Base-by-base conservation (phyloP, 148 eudicot genomes). In the Oxyria digyna region DNA sequence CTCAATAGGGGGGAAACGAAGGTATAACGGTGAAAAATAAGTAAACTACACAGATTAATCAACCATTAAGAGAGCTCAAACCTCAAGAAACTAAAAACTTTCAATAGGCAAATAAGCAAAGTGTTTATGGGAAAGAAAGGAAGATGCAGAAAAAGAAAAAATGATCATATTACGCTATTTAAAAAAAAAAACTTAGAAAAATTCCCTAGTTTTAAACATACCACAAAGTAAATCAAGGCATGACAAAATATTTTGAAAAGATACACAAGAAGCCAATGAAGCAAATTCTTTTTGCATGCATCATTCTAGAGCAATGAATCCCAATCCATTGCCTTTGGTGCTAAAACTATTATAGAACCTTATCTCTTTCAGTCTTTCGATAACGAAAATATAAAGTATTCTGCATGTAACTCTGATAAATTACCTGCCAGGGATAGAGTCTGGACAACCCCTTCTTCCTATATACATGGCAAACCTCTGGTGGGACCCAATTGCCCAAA, bases 361-460 rank as follows among this genome's bases (percentile, higher is more conserved):
- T 52, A 52, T 52, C 59, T 8, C 29, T 52, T 52, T 52, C 12
- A 1, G 3, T 8, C 21, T n/a, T n/a, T n/a, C n/a, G 6, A 35
- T 35, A 35, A 26, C 17, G 11, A 26, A 26, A 24, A 26, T 55
- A 55, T 33, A 2, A 9, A 9, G 62, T 55, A 26, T 55, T 55
- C 32, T 33, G 11, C 68, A 64, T 20, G 13, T 33, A 57, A 69
- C 27, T 27, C 27, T 62, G 15, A 71, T 46, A 48, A 7, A 0
- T 18, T 82, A 95, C 99, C 99, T 91, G 99, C 99, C 99, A 95
- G 33, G 81, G 79, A 50, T 95, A 95, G 77, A 95, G 78, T 74
- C 85, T 87, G 27, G 82, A 76, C 50, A 95, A 88, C 72, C 99
- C 99, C 74, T 75, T 83, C 73, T 78, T 81, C 75, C 77, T 82